Base-by-base conservation (phyloP, 371 early-diverging fungal species). In the Spiromyces aspiralis region DNA sequence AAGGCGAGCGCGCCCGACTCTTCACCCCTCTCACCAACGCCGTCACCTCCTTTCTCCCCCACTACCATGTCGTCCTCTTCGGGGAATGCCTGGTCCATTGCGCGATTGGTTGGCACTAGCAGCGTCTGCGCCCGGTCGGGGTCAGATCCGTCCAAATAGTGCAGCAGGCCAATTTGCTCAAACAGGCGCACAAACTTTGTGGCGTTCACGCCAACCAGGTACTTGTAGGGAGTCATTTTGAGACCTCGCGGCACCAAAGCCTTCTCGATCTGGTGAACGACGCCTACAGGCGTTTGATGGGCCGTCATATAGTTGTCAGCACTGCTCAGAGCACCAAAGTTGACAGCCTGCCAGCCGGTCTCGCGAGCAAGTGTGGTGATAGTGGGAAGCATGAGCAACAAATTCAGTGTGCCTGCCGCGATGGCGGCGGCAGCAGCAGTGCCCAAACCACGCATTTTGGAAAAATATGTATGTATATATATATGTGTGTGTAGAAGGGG, bases 51-150 rank as follows among this genome's bases (percentile, higher is more conserved):
- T 23, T 4, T 10, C 13, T 10, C n/a, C 45, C 4, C 25, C 45
- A 45, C 25, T 22, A 23, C 16, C 46, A 41, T 58, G 56, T 13
- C 65, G 3, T 55, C 49, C 35, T 56, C 68, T 46, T 53, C 57
- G 21, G 52, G 63, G 50, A 61, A 60, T 22, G 60, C 59, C 19
- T 69, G 60, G 28, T 56, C 64, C 59, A 69, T 66, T 3, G 70
- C 70, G 22, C 60, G 55, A 47, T 69, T 69, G 26, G 65, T 69
- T 4, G 70, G 70, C 28, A 62, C 70, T 21, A 69, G 62, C 25
- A 69, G 46, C 0, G 70, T 69, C 50, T 64, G 47, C 55, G 59
- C 55, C 58, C 61, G 56, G 47, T 59, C 54, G n/a, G 59, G 61
- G 12, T 42, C 49, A 4, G 53, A 26, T 23, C 67, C 70, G 16